phyloP scores from a whole-genome alignment of 1,139 yeast genomes.

The Wickerhamomyces sp. region DNA sequence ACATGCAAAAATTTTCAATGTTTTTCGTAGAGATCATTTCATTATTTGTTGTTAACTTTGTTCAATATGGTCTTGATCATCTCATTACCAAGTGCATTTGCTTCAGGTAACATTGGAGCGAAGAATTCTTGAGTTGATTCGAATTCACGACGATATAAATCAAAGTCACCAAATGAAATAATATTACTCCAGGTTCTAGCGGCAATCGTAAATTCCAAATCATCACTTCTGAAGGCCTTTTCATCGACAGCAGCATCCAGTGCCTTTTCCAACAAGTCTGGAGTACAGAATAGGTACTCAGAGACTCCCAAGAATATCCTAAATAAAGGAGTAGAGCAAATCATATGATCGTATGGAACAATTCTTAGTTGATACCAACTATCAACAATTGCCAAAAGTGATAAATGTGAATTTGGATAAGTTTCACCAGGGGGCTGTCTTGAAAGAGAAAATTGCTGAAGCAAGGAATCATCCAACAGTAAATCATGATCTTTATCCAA shows the following conservation, averaged over 20 bases:
- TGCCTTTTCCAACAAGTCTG: slow-evolving; percentile 74
- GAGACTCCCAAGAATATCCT: slow-evolving; percentile 92
- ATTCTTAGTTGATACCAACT: slow-evolving; percentile 85
- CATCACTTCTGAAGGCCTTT: slow-evolving; percentile 75
- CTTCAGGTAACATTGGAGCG: slow-evolving; percentile 82
- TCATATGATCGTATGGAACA: slow-evolving; percentile 92
- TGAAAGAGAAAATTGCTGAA: slow-evolving; percentile 75
- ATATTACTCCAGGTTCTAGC: slow-evolving; percentile 84
- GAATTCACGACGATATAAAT: slow-evolving; percentile 65
- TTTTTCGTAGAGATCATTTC: too few relatives aligned
- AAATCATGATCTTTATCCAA: slow-evolving; percentile 48
- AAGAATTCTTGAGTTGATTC: slow-evolving; percentile 78
- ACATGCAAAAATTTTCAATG: too few relatives aligned
- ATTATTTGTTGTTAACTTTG: slow-evolving; percentile 6
- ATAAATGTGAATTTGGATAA: slow-evolving; percentile 84
- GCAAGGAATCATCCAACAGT: slow-evolving; percentile 70
- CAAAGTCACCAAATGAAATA: slow-evolving; percentile 72
- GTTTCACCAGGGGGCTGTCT: slow-evolving; percentile 61
- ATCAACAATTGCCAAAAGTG: slow-evolving; percentile 86
- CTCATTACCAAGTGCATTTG: slow-evolving; percentile 86
- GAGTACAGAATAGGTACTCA: slow-evolving; percentile 83
- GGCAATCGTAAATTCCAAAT: slow-evolving; percentile 77
- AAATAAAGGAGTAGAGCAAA: slow-evolving; percentile 91
- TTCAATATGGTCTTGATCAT: slow-evolving; percentile 82
- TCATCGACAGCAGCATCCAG: slow-evolving; percentile 66